Percentiles rank a stretch among this genome's conserved stretches.
These are phyloP conservation scores for Blastomyces parvus DNA, from an alignment of 2,329 filamentous ascomycete species.

Conservation along the genomic window DNA sequence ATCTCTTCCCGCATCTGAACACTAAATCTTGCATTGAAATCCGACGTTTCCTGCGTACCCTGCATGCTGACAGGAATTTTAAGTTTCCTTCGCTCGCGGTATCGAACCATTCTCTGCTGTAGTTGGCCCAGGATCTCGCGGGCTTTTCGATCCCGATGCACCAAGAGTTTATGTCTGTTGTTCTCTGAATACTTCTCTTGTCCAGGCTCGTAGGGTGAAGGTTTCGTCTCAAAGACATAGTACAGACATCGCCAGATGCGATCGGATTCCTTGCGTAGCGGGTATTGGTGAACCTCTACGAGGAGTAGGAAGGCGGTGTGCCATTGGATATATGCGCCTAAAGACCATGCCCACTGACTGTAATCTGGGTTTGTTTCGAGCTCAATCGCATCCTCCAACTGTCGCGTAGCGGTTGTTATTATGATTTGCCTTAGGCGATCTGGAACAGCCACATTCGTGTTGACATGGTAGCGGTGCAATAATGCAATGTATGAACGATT, in stretches of 20 bases:
- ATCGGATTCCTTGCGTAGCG: constrained; percentile 48
- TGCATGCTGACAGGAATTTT: constrained; percentile 20
- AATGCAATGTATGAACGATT: constrained; percentile 57
- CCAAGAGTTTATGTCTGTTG: constrained; percentile 16
- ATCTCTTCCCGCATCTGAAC: background rate
- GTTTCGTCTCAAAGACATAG: constrained; percentile 54
- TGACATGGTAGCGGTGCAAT: constrained; percentile 57
- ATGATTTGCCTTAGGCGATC: constrained; percentile 55
- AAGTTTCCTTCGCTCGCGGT: constrained; percentile 23
- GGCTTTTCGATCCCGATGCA: constrained; percentile 46
- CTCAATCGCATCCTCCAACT: constrained; percentile 46
- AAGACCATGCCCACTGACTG: constrained; percentile 58
- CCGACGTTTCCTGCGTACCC: background rate
- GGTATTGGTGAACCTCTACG: constrained; percentile 54
- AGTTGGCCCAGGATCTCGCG: constrained; percentile 54
- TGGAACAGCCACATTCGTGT: constrained; percentile 24
- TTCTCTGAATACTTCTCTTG: constrained; percentile 4
- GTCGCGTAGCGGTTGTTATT: constrained; percentile 49
- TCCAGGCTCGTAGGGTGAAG: constrained; percentile 39
- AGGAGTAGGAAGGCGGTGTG: constrained; percentile 61
- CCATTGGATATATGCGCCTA: constrained; percentile 62
- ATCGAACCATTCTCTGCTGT: constrained; percentile 34
- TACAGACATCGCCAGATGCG: constrained; percentile 64
- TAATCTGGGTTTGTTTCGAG: constrained; percentile 47
- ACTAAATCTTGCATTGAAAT: background rate